A percentile compares a stretch with the other conserved stretches of the same genome.
Evolutionary conservation across 2,329 filamentous ascomycete genomes (phyloP).

Genomic region (Fusarium coffeatum): DNA sequence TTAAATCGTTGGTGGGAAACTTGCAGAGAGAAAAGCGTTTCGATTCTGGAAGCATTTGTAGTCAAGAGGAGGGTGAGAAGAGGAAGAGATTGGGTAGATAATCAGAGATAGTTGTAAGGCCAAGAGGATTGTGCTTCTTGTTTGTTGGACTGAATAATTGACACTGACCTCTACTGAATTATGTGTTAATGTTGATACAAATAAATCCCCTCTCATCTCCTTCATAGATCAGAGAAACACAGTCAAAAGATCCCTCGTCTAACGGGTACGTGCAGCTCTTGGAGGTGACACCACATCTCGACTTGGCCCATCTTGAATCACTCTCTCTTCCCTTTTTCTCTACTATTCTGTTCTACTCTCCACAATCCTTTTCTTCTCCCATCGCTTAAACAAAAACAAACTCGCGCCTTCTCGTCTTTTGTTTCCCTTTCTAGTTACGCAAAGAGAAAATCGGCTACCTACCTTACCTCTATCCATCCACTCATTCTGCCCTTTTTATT

Average conservation of each 20-base stretch:
- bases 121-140: conserved; percentile 4
- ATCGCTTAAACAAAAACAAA: background rate
- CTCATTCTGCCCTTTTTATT: background rate
- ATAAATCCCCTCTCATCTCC: background rate
- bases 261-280: conserved; percentile 31
- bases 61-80: background rate
- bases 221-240: background rate
- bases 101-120: background rate
- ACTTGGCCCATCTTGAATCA: conserved; percentile 28
- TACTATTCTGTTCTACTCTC: background rate
- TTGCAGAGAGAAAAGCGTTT: background rate
- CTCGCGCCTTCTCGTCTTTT: background rate
- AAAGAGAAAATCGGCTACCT: conserved; percentile 1
- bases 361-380: conserved; percentile 1
- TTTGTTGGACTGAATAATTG: background rate
- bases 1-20: background rate
- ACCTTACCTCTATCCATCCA: background rate
- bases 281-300: conserved; percentile 27
- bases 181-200: background rate
- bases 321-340: background rate
- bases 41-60: background rate
- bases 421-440: conserved; percentile 13
- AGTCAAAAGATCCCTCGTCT: conserved; percentile 14
- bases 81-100: background rate
- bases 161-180: background rate